These are phyloP conservation scores for Yamadazyma spencermartinsiae DNA, from an alignment of 1,139 yeast genomes.

Conservation along the genomic window DNA sequence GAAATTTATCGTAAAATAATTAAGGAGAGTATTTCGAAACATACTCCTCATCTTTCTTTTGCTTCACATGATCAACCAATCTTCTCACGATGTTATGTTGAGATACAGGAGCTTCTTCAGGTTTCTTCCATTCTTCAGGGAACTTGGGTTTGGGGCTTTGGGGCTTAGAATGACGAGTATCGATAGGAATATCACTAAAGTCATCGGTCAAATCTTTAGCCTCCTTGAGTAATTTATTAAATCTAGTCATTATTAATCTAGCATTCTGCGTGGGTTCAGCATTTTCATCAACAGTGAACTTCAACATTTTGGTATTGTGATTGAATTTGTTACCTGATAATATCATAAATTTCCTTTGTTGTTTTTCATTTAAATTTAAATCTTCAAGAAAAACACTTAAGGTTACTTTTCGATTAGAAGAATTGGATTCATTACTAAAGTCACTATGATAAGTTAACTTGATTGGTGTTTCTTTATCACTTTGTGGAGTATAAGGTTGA, in stretches of 20 bases:
- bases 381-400: constrained; percentile 55
- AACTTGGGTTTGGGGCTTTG: constrained; percentile 50
- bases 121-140: constrained; percentile 87
- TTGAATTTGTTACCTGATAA: constrained; percentile 81
- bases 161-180: constrained; percentile 63
- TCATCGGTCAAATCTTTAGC: constrained; percentile 65
- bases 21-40: constrained; percentile 28
- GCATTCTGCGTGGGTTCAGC: constrained; percentile 87
- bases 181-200: constrained; percentile 79
- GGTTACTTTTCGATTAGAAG: constrained; percentile 70
- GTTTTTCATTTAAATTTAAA: constrained; percentile 51
- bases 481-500: constrained; percentile 54
- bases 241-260: constrained; percentile 63
- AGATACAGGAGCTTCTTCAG: constrained; percentile 58
- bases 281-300: constrained; percentile 62
- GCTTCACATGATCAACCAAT: constrained; percentile 36
- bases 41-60: constrained; percentile 34
- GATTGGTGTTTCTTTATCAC: constrained; percentile 52
- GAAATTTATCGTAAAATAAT: too few relatives aligned
- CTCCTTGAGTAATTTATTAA: constrained; percentile 60
- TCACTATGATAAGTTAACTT: constrained; percentile 71
- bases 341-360: constrained; percentile 73
- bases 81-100: constrained; percentile 33
- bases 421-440: constrained; percentile 67
- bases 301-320: constrained; percentile 55